A percentile compares a stretch with the other conserved stretches of the same genome.
These are phyloP conservation scores for Millerozyma acaciae DNA, from an alignment of 805 yeast genomes.

Conservation along the genomic window DNA sequence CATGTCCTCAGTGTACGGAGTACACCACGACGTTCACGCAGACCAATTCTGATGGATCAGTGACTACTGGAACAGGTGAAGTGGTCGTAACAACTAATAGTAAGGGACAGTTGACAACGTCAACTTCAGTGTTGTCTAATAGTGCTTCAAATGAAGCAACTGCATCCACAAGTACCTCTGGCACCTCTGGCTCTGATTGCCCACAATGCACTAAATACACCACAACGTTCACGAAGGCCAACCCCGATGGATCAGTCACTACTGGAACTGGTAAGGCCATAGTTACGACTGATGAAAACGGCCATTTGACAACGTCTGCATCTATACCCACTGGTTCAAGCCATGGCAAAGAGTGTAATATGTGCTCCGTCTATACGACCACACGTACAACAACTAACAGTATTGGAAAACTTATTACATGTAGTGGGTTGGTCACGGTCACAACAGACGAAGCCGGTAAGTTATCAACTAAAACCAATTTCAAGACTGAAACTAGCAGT, in stretches of 20 bases:
- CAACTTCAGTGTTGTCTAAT: no score
- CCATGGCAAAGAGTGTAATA: no score
- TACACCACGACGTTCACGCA: conserved; percentile 5
- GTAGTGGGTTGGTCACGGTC: conserved; percentile 10
- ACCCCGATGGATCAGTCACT: conserved; percentile 4
- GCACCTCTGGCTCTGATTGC: no score
- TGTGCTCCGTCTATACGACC: no score
- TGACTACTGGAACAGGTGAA: conserved; percentile 8
- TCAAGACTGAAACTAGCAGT: background rate
- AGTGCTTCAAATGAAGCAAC: no score
- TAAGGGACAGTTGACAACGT: conserved; percentile 10
- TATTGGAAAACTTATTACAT: conserved; percentile 10
- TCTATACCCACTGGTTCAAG: no score
- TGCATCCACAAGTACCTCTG: no score
- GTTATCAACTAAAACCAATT: conserved; percentile 5
- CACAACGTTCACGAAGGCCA: conserved; percentile 8
- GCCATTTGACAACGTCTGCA: conserved; percentile 5
- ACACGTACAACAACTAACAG: conserved; percentile 17
- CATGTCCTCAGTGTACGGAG: conserved; percentile 2
- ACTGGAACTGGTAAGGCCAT: conserved; percentile 10
- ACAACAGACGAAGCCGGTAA: no score
- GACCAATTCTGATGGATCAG: conserved; percentile 4
- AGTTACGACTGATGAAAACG: conserved; percentile 11
- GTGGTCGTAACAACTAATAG: conserved; percentile 18
- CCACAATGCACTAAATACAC: no score